Evolutionary conservation across 2,329 filamentous ascomycete genomes (phyloP).

Genomic region (Pestalotiopsis sp.): DNA sequence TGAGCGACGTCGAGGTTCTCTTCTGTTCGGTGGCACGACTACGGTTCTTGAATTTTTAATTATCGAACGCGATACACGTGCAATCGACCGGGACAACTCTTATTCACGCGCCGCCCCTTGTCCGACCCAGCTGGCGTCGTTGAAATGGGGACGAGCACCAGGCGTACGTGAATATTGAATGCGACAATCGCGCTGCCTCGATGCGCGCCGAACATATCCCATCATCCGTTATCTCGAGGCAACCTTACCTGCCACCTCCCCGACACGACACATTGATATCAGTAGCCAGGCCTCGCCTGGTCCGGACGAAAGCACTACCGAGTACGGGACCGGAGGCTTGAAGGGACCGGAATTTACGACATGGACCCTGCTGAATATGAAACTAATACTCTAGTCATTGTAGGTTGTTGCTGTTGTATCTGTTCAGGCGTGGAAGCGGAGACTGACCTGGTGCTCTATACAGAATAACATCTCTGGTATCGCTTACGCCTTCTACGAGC

Average conservation of each 20-base stretch:
- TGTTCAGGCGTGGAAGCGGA: not conserved
- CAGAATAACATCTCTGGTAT: slow-evolving; percentile 61
- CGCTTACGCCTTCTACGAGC: slow-evolving; percentile 58
- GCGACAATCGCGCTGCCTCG: slow-evolving; percentile 12
- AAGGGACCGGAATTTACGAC: slow-evolving; percentile 42
- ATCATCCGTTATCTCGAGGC: not conserved
- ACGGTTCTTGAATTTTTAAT: not conserved
- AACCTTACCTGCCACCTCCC: not conserved
- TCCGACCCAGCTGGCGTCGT: slow-evolving; percentile 22
- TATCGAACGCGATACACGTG: not conserved
- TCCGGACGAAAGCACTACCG: not conserved
- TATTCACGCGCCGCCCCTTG: not conserved
- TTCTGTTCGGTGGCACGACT: not conserved
- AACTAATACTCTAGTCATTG: slow-evolving; percentile 63
- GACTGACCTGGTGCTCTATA: slow-evolving; percentile 18
- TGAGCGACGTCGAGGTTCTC: not conserved
- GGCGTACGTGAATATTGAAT: slow-evolving; percentile 12
- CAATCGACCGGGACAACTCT: not conserved
- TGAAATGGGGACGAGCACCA: slow-evolving; percentile 41
- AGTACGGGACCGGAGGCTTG: not conserved
- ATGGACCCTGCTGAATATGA: slow-evolving; percentile 68
- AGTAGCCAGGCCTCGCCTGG: not conserved
- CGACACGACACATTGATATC: not conserved
- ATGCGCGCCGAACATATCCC: slow-evolving; percentile 9
- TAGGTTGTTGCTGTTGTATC: slow-evolving; percentile 34